Evolutionary conservation across 2,329 filamentous ascomycete genomes (phyloP).

Genomic region (Exophiala sideris): DNA sequence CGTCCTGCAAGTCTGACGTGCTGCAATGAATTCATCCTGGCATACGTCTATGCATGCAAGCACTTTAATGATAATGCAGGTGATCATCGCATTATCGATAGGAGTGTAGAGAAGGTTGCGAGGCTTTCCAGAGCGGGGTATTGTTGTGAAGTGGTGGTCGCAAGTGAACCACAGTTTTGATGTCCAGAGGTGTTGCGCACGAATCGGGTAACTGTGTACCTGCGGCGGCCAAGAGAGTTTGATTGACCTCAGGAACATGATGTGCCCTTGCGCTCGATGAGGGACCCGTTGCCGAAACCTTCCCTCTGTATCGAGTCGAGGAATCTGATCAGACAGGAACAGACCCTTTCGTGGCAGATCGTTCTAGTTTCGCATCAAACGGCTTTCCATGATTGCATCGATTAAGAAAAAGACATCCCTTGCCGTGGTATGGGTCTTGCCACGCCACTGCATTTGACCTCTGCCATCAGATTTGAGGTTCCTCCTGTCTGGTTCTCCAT

Average conservation of each 20-base stretch:
- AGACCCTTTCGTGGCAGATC: conserved; percentile 1
- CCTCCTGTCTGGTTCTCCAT: conserved; percentile 16
- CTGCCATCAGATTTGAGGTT: conserved; percentile 7
- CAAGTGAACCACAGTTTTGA: not conserved
- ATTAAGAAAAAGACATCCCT: conserved; percentile 16
- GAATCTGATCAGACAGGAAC: conserved; percentile 3
- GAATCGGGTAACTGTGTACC: not conserved
- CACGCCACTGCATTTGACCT: conserved; percentile 6
- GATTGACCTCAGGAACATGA: conserved; percentile 5
- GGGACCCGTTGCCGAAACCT: not conserved
- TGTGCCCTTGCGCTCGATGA: conserved; percentile 10
- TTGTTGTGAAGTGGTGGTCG: not conserved
- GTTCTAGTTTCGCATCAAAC: conserved; percentile 6
- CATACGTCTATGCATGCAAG: conserved; percentile 10
- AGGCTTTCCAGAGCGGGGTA: conserved; percentile 6
- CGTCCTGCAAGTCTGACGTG: conserved; percentile 5
- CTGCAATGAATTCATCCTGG: not conserved
- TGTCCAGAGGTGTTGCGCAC: not conserved
- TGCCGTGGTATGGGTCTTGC: conserved; percentile 14
- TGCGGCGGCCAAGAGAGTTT: not conserved
- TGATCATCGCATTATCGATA: conserved; percentile 14
- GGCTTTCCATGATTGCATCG: conserved; percentile 3
- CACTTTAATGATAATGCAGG: conserved; percentile 19
- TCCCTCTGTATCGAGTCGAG: not conserved
- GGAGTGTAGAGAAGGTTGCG: conserved; percentile 1